These are phyloP conservation scores for Eimeria falciformis DNA, from an alignment of 169 alveolate genomes.

Conservation along the genomic window DNA sequence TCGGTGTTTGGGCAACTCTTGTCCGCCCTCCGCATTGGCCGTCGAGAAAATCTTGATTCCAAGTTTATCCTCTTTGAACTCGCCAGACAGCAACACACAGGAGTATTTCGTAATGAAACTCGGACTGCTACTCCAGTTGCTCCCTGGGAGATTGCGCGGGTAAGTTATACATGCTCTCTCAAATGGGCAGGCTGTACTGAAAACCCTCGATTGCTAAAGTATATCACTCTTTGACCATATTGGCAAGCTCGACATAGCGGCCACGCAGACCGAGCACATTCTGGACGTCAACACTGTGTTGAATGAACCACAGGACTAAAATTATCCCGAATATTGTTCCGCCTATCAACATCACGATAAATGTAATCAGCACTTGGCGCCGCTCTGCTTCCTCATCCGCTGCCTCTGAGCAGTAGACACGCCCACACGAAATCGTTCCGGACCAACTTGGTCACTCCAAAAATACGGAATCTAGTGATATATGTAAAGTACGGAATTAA, in stretches of 20 bases:
- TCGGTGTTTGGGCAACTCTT: too few species aligned
- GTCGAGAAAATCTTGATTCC: too few species aligned
- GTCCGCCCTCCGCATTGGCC: too few species aligned
- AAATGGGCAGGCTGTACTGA: neutral
- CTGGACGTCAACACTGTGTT: constrained; percentile 71
- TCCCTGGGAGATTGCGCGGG: too few species aligned
- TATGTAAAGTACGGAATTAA: too few species aligned
- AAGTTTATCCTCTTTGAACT: too few species aligned
- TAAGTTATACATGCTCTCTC: neutral
- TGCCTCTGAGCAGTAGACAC: constrained; percentile 54
- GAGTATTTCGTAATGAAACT: too few species aligned
- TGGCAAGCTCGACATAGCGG: constrained; percentile 67
- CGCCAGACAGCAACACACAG: too few species aligned
- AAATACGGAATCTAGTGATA: too few species aligned
- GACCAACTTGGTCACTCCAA: too few species aligned
- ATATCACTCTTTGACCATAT: constrained; percentile 46
- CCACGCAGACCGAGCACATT: constrained; percentile 49
- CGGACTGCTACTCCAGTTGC: too few species aligned
- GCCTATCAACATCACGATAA: constrained; percentile 27
- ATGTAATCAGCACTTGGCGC: constrained; percentile 40
- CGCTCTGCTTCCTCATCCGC: constrained; percentile 51
- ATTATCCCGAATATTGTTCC: constrained; percentile 54
- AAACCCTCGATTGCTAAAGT: neutral
- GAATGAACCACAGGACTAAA: constrained; percentile 66
- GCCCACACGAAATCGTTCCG: constrained; percentile 5